These are phyloP conservation scores for Pistacia integerrima DNA, from an alignment of 345 rosid species.

Conservation along the genomic window DNA sequence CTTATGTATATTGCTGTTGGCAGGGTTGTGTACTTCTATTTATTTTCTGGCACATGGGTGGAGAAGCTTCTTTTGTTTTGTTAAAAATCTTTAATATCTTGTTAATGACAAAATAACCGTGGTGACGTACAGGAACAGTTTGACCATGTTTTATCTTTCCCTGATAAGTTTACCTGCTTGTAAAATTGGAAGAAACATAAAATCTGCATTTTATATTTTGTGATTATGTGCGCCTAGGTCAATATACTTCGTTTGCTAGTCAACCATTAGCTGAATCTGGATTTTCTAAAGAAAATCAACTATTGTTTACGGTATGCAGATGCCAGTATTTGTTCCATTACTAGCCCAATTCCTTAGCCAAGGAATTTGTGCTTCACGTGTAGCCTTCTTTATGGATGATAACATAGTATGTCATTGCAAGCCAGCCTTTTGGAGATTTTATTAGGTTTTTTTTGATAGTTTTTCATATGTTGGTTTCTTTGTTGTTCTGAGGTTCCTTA, in stretches of 20 bases:
- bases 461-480: neutral
- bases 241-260: neutral
- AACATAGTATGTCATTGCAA: neutral
- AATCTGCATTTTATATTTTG: neutral
- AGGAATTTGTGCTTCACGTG: neutral
- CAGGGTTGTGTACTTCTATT: neutral
- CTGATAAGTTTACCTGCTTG: neutral
- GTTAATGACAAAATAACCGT: neutral
- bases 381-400: neutral
- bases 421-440: slow-evolving; percentile 5
- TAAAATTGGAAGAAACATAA: neutral
- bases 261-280: neutral
- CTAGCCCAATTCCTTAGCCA: neutral
- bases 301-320: neutral
- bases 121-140: neutral
- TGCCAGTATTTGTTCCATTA: no score
- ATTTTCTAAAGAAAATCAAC: neutral
- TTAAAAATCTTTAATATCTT: neutral
- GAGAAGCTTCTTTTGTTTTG: neutral
- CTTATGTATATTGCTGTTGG: neutral
- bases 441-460: no score
- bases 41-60: neutral
- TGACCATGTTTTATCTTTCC: neutral
- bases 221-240: neutral
- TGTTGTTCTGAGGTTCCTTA: slow-evolving; percentile 12